Base-by-base conservation (phyloP, 768 basidiomycete genomes). In the Mycena amicta region DNA sequence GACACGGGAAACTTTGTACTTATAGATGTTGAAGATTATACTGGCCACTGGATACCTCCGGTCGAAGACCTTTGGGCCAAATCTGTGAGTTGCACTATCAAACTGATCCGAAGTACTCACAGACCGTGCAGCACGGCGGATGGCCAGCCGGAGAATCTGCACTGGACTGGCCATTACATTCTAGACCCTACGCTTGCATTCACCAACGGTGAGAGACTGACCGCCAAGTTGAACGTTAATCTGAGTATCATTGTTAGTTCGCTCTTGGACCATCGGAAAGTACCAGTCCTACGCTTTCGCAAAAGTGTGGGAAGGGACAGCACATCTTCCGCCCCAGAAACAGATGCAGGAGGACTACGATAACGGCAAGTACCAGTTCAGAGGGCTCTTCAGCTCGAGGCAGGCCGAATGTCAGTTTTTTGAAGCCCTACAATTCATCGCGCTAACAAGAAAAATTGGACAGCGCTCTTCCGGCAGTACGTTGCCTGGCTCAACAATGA, bases 121-220 rank as follows among this genome's bases (percentile, higher is more conserved):
- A 4, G 33, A n/a, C 28, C 16, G 22, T 41, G 13, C 25, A 63
- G 62, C 20, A 52, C 55, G 11, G 37, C 61, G n/a, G 60, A 57
- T 15, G 67, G 67, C 4, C 46, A 51, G 27, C 65, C 63, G 2
- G 43, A 56, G 33, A 53, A 68, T 41, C 39, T 68, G 33, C 67
- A 68, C 33, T 68, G 67, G 67, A 68, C 67, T n/a, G 67, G 67
- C 4, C 65, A 70, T 59, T 74, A 68, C 54, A 73, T 75, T 20
- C 69, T 68, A 1, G 74, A 75, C 53, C 73, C 74, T 0, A 72
- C 74, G 5, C 61, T 75, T 3, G 68, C 71, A 0, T 73, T 73
- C 47, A 64, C 60, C 2, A 62, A 59, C 26, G 54, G 64, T 63
- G 6, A 28, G 12, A 5, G 26, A 25, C 13, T 43, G 12, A 6